phyloP scores from a whole-genome alignment of 306 rosid species.

The Sechiopsis laciniata region DNA sequence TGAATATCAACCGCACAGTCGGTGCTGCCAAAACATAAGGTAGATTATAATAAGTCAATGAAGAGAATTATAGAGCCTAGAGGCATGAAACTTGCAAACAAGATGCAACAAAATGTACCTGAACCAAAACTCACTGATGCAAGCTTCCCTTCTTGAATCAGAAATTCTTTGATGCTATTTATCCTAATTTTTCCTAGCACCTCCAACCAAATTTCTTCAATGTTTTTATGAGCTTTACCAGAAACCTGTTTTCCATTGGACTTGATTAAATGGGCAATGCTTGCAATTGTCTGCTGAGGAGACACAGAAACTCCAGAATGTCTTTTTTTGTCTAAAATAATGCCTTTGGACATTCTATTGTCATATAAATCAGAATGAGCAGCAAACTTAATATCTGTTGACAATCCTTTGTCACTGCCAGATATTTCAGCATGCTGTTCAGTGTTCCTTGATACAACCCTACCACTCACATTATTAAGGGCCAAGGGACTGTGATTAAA shows the following conservation, averaged over 20 bases:
- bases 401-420: slow-evolving; percentile 40
- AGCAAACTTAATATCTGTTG: slow-evolving; percentile 46
- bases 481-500: slow-evolving; percentile 71
- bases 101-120: slow-evolving; percentile 42
- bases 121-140: slow-evolving; percentile 77
- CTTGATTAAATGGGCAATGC: slow-evolving; percentile 33
- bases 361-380: slow-evolving; percentile 42
- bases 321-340: slow-evolving; percentile 47
- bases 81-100: slow-evolving; percentile 12
- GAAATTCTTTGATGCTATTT: slow-evolving; percentile 61
- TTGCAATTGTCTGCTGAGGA: slow-evolving; percentile 42
- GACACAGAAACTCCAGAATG: slow-evolving; percentile 36
- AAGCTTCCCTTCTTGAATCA: slow-evolving; percentile 78
- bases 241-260: slow-evolving; percentile 40
- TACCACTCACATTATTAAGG: slow-evolving; percentile 39
- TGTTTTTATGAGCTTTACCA: slow-evolving; percentile 43
- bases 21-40: slow-evolving; percentile 58
- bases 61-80: background rate
- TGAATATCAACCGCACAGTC: slow-evolving; percentile 72
- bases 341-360: slow-evolving; percentile 36
- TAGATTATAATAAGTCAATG: background rate
- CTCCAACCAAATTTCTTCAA: slow-evolving; percentile 86
- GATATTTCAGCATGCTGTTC: slow-evolving; percentile 45
- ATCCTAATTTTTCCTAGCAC: slow-evolving; percentile 68
- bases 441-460: slow-evolving; percentile 37